These are phyloP conservation scores for Santalum album DNA, from an alignment of 164 flowering plant species.

Conservation along the genomic window DNA sequence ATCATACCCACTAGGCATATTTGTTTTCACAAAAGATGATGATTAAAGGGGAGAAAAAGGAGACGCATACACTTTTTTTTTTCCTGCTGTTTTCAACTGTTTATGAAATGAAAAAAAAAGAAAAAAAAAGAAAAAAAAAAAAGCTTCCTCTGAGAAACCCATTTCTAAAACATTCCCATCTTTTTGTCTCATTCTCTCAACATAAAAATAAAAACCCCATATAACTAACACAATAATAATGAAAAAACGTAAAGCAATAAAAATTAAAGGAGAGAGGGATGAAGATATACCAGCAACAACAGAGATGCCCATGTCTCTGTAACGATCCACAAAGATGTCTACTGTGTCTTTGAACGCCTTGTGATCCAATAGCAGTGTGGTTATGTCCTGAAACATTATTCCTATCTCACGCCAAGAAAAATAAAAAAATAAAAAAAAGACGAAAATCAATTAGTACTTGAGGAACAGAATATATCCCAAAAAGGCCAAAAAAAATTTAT, in stretches of 20 bases:
- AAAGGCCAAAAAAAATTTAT: not conserved
- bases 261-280: not conserved
- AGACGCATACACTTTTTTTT: not conserved
- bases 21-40: not conserved
- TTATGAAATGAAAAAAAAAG: not conserved
- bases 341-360: conserved; percentile 33
- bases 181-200: too few species aligned
- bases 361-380: conserved; percentile 29
- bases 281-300: conserved; percentile 30
- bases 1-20: not conserved
- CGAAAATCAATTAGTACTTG: not conserved
- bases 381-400: conserved; percentile 35
- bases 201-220: too few species aligned
- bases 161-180: too few species aligned
- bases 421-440: not conserved
- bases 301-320: conserved; percentile 25
- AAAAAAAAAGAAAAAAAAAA: too few species aligned
- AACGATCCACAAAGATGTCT: conserved; percentile 39
- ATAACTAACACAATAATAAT: not conserved
- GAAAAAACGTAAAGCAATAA: not conserved
- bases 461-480: not conserved
- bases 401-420: not conserved
- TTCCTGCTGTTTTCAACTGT: not conserved
- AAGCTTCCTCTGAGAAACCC: too few species aligned
- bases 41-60: not conserved